Base-by-base conservation (phyloP, 768 basidiomycete genomes). In the Cantharellus anzutake region DNA sequence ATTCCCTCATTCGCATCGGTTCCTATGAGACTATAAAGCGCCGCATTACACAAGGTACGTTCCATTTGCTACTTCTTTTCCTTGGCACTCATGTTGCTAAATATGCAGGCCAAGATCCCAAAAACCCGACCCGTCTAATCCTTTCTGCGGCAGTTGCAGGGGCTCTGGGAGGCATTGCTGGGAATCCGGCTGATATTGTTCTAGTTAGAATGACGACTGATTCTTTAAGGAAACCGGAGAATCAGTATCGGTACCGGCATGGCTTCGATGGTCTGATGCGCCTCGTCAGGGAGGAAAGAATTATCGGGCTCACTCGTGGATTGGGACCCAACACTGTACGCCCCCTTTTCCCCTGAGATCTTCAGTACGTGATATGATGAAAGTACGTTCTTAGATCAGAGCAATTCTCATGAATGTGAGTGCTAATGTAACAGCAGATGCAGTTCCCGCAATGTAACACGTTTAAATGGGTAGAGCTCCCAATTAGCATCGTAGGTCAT, bases 151-250 rank as follows among this genome's bases (percentile, higher is more conserved):
- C 62, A 38, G 3, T 61, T n/a, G 62, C 62, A 20, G 62, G 62
- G 3, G 62, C 60, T 7, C 56, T 63, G 3, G 62, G 62, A 2
- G 62, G 62, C 16, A 52, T 63, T 37, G 62, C 62, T 7, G 62
- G 62, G 1, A 63, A 63, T 48, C 62, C 62, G n/a, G 62, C 62
- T 5, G 62, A 63, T 51, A 63, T 63, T 40, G 51, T 63, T 5
- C 56, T 63, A 7, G 62, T 63, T n/a, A 60, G 62, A 44, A 63
- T 63, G 62, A 63, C 62, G 4, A 57, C 60, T 2, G 62, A 63
- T 41, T 51, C 61, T 7, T 20, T 62, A n/a, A 60, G 52, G 29
- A 51, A 62, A 14, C 62, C 61, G 14, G 50, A 61, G 20, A 7
- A 38, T 16, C 62, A 61, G n/a, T 51, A 59, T 14, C 34, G 56